Evolutionary conservation across 306 rosid genomes (phyloP).

Genomic region (Pyrus betulifolia): DNA sequence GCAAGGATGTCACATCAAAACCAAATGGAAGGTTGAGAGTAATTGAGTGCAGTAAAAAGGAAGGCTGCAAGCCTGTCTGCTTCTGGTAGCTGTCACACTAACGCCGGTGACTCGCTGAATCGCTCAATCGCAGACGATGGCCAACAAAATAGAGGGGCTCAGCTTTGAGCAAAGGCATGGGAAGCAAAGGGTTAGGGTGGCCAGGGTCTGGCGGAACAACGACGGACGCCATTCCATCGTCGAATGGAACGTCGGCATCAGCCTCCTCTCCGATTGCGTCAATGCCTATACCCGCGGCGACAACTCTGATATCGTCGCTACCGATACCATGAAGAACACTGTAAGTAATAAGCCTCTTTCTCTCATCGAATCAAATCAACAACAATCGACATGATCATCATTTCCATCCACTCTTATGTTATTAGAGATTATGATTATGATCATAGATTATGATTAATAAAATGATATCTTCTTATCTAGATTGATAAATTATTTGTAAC

Average conservation of each 20-base stretch:
- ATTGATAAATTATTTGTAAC: no score
- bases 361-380: background rate
- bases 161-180: slow-evolving; percentile 86
- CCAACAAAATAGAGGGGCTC: slow-evolving; percentile 37
- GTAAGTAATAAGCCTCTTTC: slow-evolving; percentile 18
- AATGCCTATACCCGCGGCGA: slow-evolving; percentile 55
- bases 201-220: slow-evolving; percentile 60
- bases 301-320: slow-evolving; percentile 81
- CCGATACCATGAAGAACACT: slow-evolving; percentile 92
- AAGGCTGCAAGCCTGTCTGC: background rate
- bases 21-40: no score
- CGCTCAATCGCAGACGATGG: slow-evolving; percentile 22
- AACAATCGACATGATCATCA: background rate
- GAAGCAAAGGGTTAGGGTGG: slow-evolving; percentile 75
- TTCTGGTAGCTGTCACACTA: no score
- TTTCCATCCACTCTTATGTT: background rate
- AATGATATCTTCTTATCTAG: no score
- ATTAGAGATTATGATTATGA: no score
- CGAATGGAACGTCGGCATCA: slow-evolving; percentile 78
- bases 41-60: background rate
- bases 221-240: slow-evolving; percentile 58
- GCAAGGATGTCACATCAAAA: no score
- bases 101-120: background rate
- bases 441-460: no score
- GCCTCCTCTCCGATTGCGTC: slow-evolving; percentile 68